Evolutionary conservation across 345 rosid species (phyloP).

Genomic region (Noccaea caerulescens): DNA sequence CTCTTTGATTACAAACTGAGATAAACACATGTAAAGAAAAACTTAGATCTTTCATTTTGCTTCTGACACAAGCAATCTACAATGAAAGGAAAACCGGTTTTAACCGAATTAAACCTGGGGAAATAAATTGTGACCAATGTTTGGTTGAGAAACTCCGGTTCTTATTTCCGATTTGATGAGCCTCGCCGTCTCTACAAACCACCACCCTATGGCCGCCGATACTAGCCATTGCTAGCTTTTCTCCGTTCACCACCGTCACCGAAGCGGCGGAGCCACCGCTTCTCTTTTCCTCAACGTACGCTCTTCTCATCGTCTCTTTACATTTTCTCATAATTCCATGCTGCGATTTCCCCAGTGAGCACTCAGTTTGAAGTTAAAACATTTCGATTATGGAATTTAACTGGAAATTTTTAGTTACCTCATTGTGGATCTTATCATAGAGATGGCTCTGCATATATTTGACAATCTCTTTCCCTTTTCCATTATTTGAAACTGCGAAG

Average conservation of each 20-base stretch:
- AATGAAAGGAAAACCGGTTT: slow-evolving; percentile 1
- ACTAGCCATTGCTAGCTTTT: slow-evolving; percentile 63
- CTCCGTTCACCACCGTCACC: slow-evolving; percentile 69
- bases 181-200: slow-evolving; percentile 66
- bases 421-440: slow-evolving; percentile 48
- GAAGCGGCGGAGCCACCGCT: slow-evolving; percentile 53
- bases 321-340: slow-evolving; percentile 53
- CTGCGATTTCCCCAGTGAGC: slow-evolving; percentile 36
- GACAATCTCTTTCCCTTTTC: slow-evolving; percentile 54
- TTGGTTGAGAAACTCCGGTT: slow-evolving; percentile 42
- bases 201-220: slow-evolving; percentile 65
- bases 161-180: slow-evolving; percentile 54
- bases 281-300: slow-evolving; percentile 48
- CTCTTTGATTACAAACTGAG: slow-evolving; percentile 49
- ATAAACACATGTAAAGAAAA: not conserved
- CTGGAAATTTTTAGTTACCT: slow-evolving; percentile 44
- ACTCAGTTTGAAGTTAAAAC: not conserved
- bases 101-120: slow-evolving; percentile 37
- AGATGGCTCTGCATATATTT: slow-evolving; percentile 68
- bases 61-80: slow-evolving; percentile 11
- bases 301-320: slow-evolving; percentile 62
- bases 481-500: slow-evolving; percentile 61
- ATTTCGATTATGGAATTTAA: not conserved
- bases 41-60: not conserved
- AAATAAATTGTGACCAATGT: slow-evolving; percentile 55